A percentile compares a stretch with the other conserved stretches of the same genome.
These are phyloP conservation scores for Salvia rosmarinus DNA, from an alignment of 257 asterid species.

Conservation along the genomic window DNA sequence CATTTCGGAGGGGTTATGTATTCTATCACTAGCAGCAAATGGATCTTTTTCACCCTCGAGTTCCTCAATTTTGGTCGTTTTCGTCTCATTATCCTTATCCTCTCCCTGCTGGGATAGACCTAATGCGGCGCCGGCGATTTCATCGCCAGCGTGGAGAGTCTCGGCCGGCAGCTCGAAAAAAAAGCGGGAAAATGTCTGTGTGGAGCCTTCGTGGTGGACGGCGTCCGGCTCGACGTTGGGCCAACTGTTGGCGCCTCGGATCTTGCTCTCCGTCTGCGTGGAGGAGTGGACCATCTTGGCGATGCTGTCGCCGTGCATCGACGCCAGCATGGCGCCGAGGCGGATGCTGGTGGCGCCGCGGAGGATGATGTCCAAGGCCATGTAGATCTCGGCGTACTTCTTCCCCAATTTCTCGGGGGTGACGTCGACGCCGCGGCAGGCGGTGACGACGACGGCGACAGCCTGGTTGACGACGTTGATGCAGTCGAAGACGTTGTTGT, in stretches of 20 bases:
- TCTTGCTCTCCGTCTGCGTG: slow-evolving; percentile 76
- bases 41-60: slow-evolving; percentile 82
- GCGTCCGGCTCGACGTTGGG: slow-evolving; percentile 56
- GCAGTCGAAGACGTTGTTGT: slow-evolving; percentile 85
- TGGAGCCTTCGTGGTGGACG: slow-evolving; percentile 58
- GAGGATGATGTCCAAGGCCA: slow-evolving; percentile 94
- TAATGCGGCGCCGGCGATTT: slow-evolving; percentile 62
- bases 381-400: slow-evolving; percentile 87
- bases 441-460: slow-evolving; percentile 90
- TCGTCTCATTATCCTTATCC: slow-evolving; percentile 50
- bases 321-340: slow-evolving; percentile 88
- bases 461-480: slow-evolving; percentile 84
- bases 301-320: slow-evolving; percentile 94
- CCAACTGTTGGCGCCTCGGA: slow-evolving; percentile 90
- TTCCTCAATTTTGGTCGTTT: slow-evolving; percentile 54
- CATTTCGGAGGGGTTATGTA: slow-evolving; percentile 75
- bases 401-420: slow-evolving; percentile 84
- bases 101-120: slow-evolving; percentile 60
- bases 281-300: slow-evolving; percentile 97
- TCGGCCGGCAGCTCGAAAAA: slow-evolving; percentile 80
- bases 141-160: slow-evolving; percentile 84
- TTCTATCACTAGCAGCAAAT: slow-evolving; percentile 89
- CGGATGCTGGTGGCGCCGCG: slow-evolving; percentile 86
- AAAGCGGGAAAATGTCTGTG: slow-evolving; percentile 52
- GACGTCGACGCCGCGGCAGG: slow-evolving; percentile 97